Percentiles rank a stretch among this genome's conserved stretches.
Conservation (phyloP, 768 basidiomycete genomes). For the Boletus reticulatus region DNA sequence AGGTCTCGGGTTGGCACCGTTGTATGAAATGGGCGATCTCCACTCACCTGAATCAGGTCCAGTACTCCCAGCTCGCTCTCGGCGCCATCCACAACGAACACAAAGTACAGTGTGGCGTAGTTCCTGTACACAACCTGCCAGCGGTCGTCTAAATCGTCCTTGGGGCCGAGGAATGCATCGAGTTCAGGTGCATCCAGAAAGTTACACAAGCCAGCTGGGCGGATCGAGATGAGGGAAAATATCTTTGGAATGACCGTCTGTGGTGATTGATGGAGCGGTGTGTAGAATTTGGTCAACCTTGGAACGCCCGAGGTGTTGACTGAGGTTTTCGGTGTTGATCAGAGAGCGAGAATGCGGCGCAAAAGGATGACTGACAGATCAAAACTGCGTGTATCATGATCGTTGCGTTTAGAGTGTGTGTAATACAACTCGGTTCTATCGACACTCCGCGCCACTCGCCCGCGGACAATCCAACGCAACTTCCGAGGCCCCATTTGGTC, state of each 20-base stretch:
- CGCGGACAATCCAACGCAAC: no score
- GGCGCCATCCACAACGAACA: slow-evolving; percentile 93
- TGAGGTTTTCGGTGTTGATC: slow-evolving; percentile 32
- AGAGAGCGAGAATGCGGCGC: slow-evolving; percentile 14
- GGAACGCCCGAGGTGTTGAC: slow-evolving; percentile 94
- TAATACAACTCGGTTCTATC: background rate
- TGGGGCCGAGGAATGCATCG: slow-evolving; percentile 63
- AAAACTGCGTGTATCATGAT: slow-evolving; percentile 83
- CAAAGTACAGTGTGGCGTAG: slow-evolving; percentile 96
- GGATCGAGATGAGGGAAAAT: slow-evolving; percentile 80
- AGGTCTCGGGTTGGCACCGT: background rate
- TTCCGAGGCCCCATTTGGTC: background rate
- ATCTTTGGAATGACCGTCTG: slow-evolving; percentile 83
- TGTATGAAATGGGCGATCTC: background rate
- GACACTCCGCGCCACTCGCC: no score
- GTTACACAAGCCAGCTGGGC: slow-evolving; percentile 86
- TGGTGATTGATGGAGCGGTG: slow-evolving; percentile 59
- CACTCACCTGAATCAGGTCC: slow-evolving; percentile 89
- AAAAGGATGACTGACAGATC: slow-evolving; percentile 57
- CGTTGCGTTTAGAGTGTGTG: background rate
- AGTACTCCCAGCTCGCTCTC: slow-evolving; percentile 97
- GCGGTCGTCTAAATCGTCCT: slow-evolving; percentile 52
- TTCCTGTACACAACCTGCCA: slow-evolving; percentile 91
- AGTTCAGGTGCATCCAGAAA: slow-evolving; percentile 93
- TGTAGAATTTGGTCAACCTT: slow-evolving; percentile 86